Base-by-base conservation (phyloP, 129 eudicot species). In the Solidago caesia region DNA sequence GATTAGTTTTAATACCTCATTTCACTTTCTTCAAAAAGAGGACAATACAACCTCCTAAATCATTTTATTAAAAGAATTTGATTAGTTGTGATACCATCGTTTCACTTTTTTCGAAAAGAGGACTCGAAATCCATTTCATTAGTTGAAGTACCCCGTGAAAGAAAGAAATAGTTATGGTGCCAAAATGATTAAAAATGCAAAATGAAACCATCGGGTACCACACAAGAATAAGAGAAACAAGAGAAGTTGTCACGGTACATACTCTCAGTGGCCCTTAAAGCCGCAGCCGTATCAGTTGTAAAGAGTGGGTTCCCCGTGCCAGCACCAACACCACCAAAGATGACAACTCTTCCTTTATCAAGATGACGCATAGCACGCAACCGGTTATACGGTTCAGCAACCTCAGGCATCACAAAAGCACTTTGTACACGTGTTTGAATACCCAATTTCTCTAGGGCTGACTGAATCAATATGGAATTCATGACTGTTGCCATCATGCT, bases 401-500 rank as follows among this genome's bases (percentile, higher is more conserved):
- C 79, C 70, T 77, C 82, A 3, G 82, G 86, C 86, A 82, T 85
- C 29, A 77, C 72, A 73, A 85, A 82, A 8, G 86, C 87, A 76
- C 80, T 82, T 70, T 85, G 89, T 53, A 85, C 89, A 15, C 84
- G 89, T 10, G 89, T 82, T 44, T 79, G 84, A 66, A 85, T 70
- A 16, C 82, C 82, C 68, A 85, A 61, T 65, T 82, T 85, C 74
- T 85, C 89, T 61, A 85, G 58, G 8, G 86, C 89, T 59, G 86
- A 82, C 46, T 85, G 89, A 27, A 85, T 84, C 75, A 82, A 76
- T 44, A 85, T 73, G 7, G 89, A 82, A 73, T 85, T 85, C 89
- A 85, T 85, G 13, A 85, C 89, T 1, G 88, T 85, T 10, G 89
- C 89, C 89, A 85, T 82, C 89, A 85, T 85, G 15, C 83, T 79